These are phyloP conservation scores for Asterochloris erici DNA, from an alignment of 139 green algal genomes.

Conservation along the genomic window DNA sequence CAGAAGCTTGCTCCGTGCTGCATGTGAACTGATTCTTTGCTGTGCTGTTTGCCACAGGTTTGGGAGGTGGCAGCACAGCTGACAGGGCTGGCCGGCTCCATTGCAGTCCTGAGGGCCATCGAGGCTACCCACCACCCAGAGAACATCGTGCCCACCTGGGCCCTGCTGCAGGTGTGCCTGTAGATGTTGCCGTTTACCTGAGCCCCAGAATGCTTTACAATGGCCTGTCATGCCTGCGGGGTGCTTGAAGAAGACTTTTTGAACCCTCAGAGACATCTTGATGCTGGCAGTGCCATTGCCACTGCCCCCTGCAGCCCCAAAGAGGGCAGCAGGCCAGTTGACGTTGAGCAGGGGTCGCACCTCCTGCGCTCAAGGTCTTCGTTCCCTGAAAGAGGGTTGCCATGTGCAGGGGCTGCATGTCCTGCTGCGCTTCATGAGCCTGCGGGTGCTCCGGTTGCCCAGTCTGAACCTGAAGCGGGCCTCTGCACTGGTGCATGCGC, in stretches of 20 bases:
- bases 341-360: too few species aligned
- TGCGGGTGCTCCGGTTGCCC: conserved; percentile 53
- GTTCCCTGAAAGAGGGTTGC: background rate
- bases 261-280: background rate
- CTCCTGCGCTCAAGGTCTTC: too few species aligned
- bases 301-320: background rate
- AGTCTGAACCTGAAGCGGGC: conserved; percentile 64
- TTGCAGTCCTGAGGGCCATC: conserved; percentile 56
- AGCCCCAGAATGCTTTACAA: too few species aligned
- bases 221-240: too few species aligned
- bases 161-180: background rate
- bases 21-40: background rate
- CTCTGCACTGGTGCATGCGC: conserved; percentile 34
- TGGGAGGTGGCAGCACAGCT: conserved; percentile 72
- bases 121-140: conserved; percentile 28
- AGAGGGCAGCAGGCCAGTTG: background rate
- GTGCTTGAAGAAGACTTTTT: background rate
- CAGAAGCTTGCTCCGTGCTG: background rate
- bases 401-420: conserved; percentile 58
- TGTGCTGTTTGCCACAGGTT: conserved; percentile 19
- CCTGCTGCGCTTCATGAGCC: conserved; percentile 46
- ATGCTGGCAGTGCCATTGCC: too few species aligned
- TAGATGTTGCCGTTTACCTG: too few species aligned
- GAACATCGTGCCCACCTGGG: conserved; percentile 56
- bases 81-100: conserved; percentile 54